Evolutionary conservation across 2,329 filamentous ascomycete species (phyloP).

Genomic region (Zasmidium angulare): DNA sequence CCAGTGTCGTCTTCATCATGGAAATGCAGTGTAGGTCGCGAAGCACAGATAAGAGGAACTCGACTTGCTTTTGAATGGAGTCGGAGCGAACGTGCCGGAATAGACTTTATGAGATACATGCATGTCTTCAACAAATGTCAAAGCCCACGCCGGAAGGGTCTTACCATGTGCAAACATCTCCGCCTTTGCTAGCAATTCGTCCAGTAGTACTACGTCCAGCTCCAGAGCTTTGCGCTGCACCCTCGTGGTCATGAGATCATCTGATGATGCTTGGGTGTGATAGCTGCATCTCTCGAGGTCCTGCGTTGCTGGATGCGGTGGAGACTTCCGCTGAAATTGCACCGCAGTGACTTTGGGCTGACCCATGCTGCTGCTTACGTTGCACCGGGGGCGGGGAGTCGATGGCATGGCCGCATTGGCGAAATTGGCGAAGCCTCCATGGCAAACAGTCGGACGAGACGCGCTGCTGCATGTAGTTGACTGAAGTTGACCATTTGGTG

Average conservation of each 20-base stretch:
- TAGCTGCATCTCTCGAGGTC: background rate
- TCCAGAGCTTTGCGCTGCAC: background rate
- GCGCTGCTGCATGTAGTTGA: too few species aligned
- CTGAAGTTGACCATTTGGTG: background rate
- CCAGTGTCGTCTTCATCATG: background rate
- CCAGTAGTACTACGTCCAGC: background rate
- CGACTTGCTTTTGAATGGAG: background rate
- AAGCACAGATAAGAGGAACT: background rate
- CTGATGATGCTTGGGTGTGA: background rate
- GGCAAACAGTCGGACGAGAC: too few species aligned
- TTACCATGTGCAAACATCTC: background rate
- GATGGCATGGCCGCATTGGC: too few species aligned
- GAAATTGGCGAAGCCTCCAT: too few species aligned
- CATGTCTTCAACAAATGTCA: background rate
- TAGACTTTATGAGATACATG: background rate
- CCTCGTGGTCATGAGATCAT: background rate
- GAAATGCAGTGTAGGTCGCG: background rate
- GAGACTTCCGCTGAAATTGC: background rate
- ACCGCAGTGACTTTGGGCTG: background rate
- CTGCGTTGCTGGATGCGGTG: background rate
- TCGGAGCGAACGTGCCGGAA: background rate
- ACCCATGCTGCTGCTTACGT: conserved; percentile 2
- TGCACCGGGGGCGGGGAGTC: background rate
- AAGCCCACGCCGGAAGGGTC: background rate
- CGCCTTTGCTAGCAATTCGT: background rate